Conservation (phyloP, 2,329 filamentous ascomycete genomes). For the Pseudopithomyces maydicus region DNA sequence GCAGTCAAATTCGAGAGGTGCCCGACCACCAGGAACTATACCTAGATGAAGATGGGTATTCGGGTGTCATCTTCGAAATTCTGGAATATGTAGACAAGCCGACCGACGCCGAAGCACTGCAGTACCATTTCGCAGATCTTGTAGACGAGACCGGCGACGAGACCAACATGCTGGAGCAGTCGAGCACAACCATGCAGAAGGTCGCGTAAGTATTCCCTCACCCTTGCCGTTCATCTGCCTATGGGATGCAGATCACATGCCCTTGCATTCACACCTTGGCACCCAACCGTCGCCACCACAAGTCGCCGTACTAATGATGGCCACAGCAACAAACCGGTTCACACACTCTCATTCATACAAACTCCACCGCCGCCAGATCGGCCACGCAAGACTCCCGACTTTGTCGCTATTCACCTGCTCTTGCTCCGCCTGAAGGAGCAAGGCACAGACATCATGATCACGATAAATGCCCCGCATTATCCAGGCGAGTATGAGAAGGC, state of each 20-base stretch:
- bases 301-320: not conserved
- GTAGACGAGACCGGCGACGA: conserved; percentile 43
- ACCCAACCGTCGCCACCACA: conserved; percentile 33
- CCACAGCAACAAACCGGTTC: conserved; percentile 60
- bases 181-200: conserved; percentile 34
- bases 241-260: conserved; percentile 4
- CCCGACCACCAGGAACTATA: conserved; percentile 92
- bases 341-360: conserved; percentile 69
- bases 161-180: conserved; percentile 42
- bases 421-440: conserved; percentile 77
- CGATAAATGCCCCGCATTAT: conserved; percentile 86
- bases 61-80: conserved; percentile 88
- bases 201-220: conserved; percentile 42
- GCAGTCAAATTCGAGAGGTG: conserved; percentile 73
- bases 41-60: conserved; percentile 81
- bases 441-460: conserved; percentile 80
- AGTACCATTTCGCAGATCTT: conserved; percentile 57
- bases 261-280: not conserved
- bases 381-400: conserved; percentile 50
- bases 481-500: conserved; percentile 74
- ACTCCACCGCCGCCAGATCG: conserved; percentile 43
- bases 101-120: conserved; percentile 69
- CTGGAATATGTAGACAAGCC: conserved; percentile 76
- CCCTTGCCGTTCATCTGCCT: not conserved
- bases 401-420: conserved; percentile 77